Conservation (phyloP, 805 yeast species). For the Metschnikowia kunwiensis region DNA sequence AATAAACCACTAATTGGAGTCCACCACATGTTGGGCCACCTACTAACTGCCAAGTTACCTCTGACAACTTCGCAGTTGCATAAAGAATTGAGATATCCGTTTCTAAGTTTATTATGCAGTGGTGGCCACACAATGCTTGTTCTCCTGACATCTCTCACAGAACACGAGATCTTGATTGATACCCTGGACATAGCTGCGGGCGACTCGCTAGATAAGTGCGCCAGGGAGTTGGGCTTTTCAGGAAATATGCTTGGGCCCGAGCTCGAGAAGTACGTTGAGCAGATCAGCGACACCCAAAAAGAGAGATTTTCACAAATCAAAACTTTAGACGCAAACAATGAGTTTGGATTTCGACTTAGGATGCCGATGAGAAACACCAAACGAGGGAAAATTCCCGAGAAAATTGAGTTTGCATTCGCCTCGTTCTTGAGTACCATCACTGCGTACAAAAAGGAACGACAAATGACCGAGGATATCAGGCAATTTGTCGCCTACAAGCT, state of each 20-base stretch:
- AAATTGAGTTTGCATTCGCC: conserved; percentile 65
- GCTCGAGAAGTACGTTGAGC: conserved; percentile 54
- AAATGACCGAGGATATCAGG: conserved; percentile 42
- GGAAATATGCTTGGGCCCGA: conserved; percentile 89
- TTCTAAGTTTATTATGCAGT: conserved; percentile 72
- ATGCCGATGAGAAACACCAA: conserved; percentile 35
- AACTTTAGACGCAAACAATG: conserved; percentile 21
- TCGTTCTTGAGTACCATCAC: conserved; percentile 62
- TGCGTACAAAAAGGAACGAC: conserved; percentile 27
- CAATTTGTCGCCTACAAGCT: conserved; percentile 54
- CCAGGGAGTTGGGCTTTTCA: conserved; percentile 71
- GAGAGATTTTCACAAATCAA: conserved; percentile 20
- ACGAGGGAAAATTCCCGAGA: conserved; percentile 27
- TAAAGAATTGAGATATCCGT: conserved; percentile 47
- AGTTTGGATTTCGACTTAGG: conserved; percentile 25
- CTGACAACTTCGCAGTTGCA: conserved; percentile 9
- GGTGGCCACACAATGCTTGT: conserved; percentile 97
- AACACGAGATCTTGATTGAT: conserved; percentile 72
- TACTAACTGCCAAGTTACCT: conserved; percentile 48
- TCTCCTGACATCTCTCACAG: conserved; percentile 51
- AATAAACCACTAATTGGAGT: conserved; percentile 79
- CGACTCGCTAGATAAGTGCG: conserved; percentile 90
- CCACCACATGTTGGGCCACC: conserved; percentile 94
- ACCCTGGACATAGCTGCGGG: conserved; percentile 91
- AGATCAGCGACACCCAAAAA: conserved; percentile 25